Evolutionary conservation across 139 green algal species (phyloP), one percentile per base, ranked within the genome.

Genomic region (Pedinophyceae sp.): DNA sequence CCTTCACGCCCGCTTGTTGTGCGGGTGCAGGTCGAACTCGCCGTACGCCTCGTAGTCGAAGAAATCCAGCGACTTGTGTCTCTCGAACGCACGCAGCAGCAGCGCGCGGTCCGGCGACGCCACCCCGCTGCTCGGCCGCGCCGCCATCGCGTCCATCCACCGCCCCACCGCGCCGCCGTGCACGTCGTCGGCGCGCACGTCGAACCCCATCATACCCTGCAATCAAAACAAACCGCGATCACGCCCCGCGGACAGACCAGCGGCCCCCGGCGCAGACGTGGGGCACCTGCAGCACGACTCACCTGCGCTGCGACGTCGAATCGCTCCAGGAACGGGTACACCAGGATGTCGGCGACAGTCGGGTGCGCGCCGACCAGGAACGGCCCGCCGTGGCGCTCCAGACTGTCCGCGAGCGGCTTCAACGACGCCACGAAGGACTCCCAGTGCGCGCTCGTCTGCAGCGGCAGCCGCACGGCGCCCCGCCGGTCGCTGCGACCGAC

Each of bases 21-120:
- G 71, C 7, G 77, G 77, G 27, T 84, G 75, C 38, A 84, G 55
- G 22, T 62, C 19, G 19, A 54, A 49, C 2, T 53, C 54, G 19
- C 1, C 20, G 24, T 73, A 80, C 1, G 69, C 66, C 1, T 39
- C 39, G 34, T 74, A 84, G 30, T 85, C 77, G 38, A 85, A 85
- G 39, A 82, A 85, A 40, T 85, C 77, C 2, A 85, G 48, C 19
- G 43, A 57, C 13, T 48, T 25, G 27, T 84, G 66, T 49, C 62
- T 52, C 28, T 50, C 30, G 30, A 64, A 69, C 0, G 76, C 76
- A 30, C 59, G 4, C 2, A 53, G 27, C 17, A 82, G 48, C 52
- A 75, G 29, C 5, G 47, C 23, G 1, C 5, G 3, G 26, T 79
- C 52, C 10, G 75, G 49, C 10, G 54, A 46, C 3, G 68, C 61